Conservation (phyloP, 176 grass and related monocot genomes). For the Triticum aestivum region DNA sequence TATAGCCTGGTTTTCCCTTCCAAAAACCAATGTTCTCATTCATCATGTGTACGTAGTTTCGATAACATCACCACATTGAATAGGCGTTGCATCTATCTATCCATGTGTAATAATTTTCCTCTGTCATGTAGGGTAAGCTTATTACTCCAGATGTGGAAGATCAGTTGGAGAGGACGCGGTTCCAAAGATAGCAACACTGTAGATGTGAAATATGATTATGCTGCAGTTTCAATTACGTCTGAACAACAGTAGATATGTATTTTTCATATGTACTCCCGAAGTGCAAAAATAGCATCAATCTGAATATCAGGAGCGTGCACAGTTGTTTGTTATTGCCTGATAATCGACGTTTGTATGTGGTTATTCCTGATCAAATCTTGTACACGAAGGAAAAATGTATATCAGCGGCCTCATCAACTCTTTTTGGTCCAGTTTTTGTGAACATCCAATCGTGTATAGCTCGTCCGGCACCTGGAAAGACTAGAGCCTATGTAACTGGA, state of each 20-base stretch:
- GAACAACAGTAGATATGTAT: conserved; percentile 22
- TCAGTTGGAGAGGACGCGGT: conserved; percentile 38
- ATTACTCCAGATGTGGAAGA: conserved; percentile 59
- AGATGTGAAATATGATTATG: conserved; percentile 39
- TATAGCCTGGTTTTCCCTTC: too few relatives aligned
- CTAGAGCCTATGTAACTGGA: too few relatives aligned
- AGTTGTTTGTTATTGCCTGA: not conserved
- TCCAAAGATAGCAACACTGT: conserved; percentile 23
- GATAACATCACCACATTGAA: not conserved
- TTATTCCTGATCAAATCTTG: not conserved
- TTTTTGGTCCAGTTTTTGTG: too few relatives aligned
- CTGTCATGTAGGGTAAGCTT: conserved; percentile 54
- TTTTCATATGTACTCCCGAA: not conserved
- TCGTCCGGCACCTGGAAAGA: too few relatives aligned
- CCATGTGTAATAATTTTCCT: not conserved
- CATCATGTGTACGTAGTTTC: too few relatives aligned
- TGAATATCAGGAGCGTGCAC: not conserved
- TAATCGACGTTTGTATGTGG: not conserved
- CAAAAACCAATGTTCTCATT: too few relatives aligned
- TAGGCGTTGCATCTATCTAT: not conserved
- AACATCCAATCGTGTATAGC: too few relatives aligned
- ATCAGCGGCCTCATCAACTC: too few relatives aligned
- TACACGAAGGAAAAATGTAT: not conserved
- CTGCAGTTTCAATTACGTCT: conserved; percentile 46
- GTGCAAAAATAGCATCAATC: not conserved